These are phyloP conservation scores for Aspergillus amoenus DNA, from an alignment of 2,329 filamentous ascomycete species.

Conservation along the genomic window DNA sequence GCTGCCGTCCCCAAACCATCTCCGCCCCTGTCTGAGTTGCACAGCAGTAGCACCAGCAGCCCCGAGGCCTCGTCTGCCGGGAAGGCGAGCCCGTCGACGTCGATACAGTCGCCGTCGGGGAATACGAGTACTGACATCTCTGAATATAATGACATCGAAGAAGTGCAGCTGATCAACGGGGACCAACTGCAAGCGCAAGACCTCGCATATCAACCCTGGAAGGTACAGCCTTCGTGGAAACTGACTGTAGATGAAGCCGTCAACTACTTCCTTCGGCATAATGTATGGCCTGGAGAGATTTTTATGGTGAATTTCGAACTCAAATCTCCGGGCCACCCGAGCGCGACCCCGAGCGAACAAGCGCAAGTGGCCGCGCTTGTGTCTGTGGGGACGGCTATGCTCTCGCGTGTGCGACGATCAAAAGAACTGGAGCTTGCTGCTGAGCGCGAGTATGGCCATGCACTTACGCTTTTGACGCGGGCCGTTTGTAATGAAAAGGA, in stretches of 20 bases:
- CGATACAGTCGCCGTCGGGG: neutral
- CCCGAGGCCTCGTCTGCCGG: constrained; percentile 1
- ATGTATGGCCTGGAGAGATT: constrained; percentile 30
- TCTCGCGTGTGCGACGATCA: constrained; percentile 56
- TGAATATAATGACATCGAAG: constrained; percentile 22
- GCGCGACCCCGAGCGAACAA: constrained; percentile 25
- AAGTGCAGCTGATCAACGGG: constrained; percentile 15
- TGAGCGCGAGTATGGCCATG: constrained; percentile 54
- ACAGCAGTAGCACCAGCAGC: constrained; percentile 19
- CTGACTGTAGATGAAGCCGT: constrained; percentile 32
- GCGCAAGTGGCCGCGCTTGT: constrained; percentile 51
- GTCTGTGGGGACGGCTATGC: constrained; percentile 58
- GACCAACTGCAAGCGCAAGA: constrained; percentile 13
- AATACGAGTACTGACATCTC: constrained; percentile 5
- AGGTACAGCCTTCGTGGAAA: constrained; percentile 26
- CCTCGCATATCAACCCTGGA: constrained; percentile 12
- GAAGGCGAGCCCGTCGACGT: neutral
- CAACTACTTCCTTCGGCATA: constrained; percentile 38
- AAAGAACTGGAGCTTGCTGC: constrained; percentile 49
- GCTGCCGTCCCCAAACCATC: constrained; percentile 7
- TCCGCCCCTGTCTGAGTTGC: constrained; percentile 21
- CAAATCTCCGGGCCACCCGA: constrained; percentile 21
- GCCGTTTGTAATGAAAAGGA: constrained; percentile 34
- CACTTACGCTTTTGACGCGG: constrained; percentile 46
- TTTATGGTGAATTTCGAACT: constrained; percentile 26